Evolutionary conservation across 805 yeast genomes (phyloP), one percentile per base, ranked within the genome.

Genomic region (Monosporozyma solicola): DNA sequence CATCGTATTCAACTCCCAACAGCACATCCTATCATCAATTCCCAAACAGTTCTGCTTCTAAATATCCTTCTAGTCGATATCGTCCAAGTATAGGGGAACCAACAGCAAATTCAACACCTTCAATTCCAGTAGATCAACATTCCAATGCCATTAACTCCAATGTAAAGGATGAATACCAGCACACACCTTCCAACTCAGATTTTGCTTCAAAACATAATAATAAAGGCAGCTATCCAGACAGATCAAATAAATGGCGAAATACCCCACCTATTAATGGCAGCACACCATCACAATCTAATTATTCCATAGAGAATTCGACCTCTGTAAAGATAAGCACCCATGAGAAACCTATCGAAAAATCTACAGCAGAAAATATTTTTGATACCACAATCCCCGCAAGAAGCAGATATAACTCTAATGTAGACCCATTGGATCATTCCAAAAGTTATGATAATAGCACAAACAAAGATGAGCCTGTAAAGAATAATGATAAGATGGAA

Each of bases 51-150:
- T 15, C 47, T 15, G 35, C 5, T 16, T 41, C 49, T 29, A 31
- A 24, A 32, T 43, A 31, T 20, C 39, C 37, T 5, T 20, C 41
- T 11, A 64, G 67, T 50, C 55, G 70, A 44, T 66, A 64, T 51
- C 65, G 61, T 51, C 62, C 67, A 2, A 66, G 61, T n/a, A 22
- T 16, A 5, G 8, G 6, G 31, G 46, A 43, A 24, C 24, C 31
- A 43, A 5, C 46, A 4, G n/a, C 11, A 15, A 43, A 43, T 43
- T 6, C 46, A 10, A 22, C 29, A 4, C 29, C 46, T 8, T 10
- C 11, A 24, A 10, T 13, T 10, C 16, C 16, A 4, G 24, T 29
- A 43, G 46, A 43, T 24, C 24, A 43, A 11, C 11, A 43, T 24
- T 13, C 16, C 15, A 13, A 24, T 25, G 11, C 5, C 11, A 20